Base-by-base conservation (phyloP, 345 rosid genomes). In the Syzygium aqueum region DNA sequence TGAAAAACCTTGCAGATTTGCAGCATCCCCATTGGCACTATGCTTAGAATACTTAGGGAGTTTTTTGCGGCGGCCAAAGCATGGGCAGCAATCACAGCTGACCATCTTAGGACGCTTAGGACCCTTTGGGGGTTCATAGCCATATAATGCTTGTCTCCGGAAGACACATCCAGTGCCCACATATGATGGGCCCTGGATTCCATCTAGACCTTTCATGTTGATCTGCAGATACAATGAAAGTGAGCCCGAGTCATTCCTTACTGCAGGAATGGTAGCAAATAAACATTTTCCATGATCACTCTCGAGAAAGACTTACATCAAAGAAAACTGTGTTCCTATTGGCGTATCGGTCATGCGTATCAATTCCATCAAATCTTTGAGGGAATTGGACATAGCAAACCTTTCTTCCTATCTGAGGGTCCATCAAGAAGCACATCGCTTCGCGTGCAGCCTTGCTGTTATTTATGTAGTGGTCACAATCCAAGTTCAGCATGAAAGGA, bases 111-210 rank as follows among this genome's bases (percentile, higher is more conserved):
- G 99, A 87, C 99, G 98, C 92, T 93, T 95, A 43, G 96, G 95
- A 87, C 95, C 97, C 90, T 93, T 94, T 13, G 99, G 99, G 50
- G 99, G 98, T 27, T 94, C 94, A 89, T 97, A 97, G 43, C 99
- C 99, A 87, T 97, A 97, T 22, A 97, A 91, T 87, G 99, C 99
- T 86, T 94, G 98, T 85, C 99, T 91, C 88, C 95, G 94, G 92
- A 97, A 97, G 52, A 96, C 98, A 90, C 99, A 97, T 57, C 99
- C 98, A 51, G 99, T 97, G 87, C 99, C 99, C 51, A 97, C 99
- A 49, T 97, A 96, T 4, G 94, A 98, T 63, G 99, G 99, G 83
- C 99, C 99, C 89, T 97, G 99, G 87, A 97, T 94, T 59, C 95
- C 96, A 84, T 95, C 96, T 88, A 96, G 93, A 90, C 97, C 98